Evolutionary conservation across 2,329 filamentous ascomycete genomes (phyloP), one percentile per base, ranked within the genome.

Genomic region (Scorias spongiosa): DNA sequence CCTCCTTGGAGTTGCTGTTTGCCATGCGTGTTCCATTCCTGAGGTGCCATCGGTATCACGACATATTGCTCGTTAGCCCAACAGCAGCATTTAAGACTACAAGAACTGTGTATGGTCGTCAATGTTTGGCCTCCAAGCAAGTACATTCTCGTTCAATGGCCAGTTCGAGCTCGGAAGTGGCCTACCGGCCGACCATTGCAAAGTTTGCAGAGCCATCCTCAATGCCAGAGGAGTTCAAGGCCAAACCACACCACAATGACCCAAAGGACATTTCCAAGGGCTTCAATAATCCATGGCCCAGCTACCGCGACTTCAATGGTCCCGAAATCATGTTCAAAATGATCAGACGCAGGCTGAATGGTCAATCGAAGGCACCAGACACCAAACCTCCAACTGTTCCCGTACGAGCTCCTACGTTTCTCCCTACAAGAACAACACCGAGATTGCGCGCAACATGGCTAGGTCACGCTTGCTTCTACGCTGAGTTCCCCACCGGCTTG

Each of bases 391-490:
- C 80, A 9, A 78, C 78, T 0, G 76, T 91, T 10, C 66, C 75
- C 2, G 75, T 89, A 14, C 72, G 70, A 44, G 74, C 72, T 48
- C 84, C 86, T 0, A 56, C 68, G 4, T 89, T 89, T 61, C 70
- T 84, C 9, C 63, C 75, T 1, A 66, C 67, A 11, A 75, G 84
- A 44, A 75, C 72, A 2, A 12, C 32, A 12, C 50, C 64, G 14
- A 70, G 74, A 36, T 72, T 96, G 18, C 78, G 87, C 43, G 84
- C 88, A 29, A 96, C 89, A 36, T 95, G 89, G 89, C 77, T 96
- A 2, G 89, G 89, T 30, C 89, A 96, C 62, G 88, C 89, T 2
- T 94, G 87, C 67, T 94, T 87, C 67, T 88, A 85, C 56, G 77
- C 93, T 53, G 89, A 95, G 62, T 95, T 88, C 55, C 86, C 87